Base-by-base conservation (phyloP, 2,329 filamentous ascomycete genomes). In the Arthrobotrys musiformis region DNA sequence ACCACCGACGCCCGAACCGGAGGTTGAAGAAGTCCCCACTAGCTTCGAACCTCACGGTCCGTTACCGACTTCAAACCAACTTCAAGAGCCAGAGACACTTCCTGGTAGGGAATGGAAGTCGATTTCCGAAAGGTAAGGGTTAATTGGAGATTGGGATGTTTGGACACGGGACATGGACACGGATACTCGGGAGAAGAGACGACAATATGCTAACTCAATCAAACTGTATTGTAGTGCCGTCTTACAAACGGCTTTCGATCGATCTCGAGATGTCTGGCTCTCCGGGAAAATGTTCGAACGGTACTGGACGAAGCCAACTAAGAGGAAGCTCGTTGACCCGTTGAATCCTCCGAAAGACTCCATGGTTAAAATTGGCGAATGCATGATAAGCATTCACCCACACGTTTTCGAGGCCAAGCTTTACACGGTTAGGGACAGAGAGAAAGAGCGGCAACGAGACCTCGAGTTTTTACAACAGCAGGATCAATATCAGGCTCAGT, bases 361-460 rank as follows among this genome's bases (percentile, higher is more conserved):
- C 78, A 92, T 93, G 89, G 86, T 87, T 79, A 92, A 90, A 82
- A 87, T 93, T 22, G 92, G 93, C 80, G 88, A 88, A 79, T 90
- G 92, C 78, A 90, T 90, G 35, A 89, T 96, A 78, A 91, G 89
- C 22, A 89, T 94, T 75, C 92, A 94, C 82, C 93, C 93, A 50
- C 92, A 95, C 82, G 88, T 92, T 48, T 89, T 95, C 80, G 91
- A 93, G 79, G 92, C 91, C 15, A 90, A 88, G 54, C 88, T 93
- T 85, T 93, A 87, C 81, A 87, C 88, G 19, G 89, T 93, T 73
- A 91, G 92, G 81, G 90, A 91, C 64, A 86, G 87, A 17, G 79
- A 79, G 42, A 81, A 80, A 40, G 69, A 56, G 56, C 56, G 68
- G 19, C 74, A 72, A 46, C 60, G 6, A 89, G 88, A 79, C 86